These are phyloP conservation scores for Lipomyces anomalus DNA, from an alignment of 805 yeast genomes.

Conservation along the genomic window DNA sequence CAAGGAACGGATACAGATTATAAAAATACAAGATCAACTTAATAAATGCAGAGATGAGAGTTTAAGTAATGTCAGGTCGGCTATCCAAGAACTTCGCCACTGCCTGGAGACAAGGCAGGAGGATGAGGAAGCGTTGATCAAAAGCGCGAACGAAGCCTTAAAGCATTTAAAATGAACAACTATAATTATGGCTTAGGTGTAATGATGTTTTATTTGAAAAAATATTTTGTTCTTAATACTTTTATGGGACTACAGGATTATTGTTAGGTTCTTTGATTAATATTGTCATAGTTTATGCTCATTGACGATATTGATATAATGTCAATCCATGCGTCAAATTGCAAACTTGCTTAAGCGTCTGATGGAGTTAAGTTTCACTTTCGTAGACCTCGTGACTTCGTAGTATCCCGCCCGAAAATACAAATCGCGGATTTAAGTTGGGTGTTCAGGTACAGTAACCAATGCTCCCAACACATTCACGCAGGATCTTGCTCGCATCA, in stretches of 20 bases:
- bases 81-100: conserved; percentile 4
- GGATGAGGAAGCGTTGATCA: conserved; percentile 6
- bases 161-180: conserved; percentile 12
- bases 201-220: not conserved
- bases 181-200: conserved; percentile 4
- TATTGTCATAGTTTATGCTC: conserved; percentile 1
- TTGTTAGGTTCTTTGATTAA: too few relatives aligned
- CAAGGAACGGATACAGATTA: conserved; percentile 4
- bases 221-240: not conserved
- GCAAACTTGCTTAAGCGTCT: too few relatives aligned
- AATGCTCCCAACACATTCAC: too few relatives aligned
- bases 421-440: too few relatives aligned
- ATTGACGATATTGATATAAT: too few relatives aligned
- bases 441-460: too few relatives aligned
- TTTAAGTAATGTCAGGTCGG: conserved; percentile 1
- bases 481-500: too few relatives aligned
- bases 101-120: conserved; percentile 2
- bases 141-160: conserved; percentile 6
- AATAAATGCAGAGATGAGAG: conserved; percentile 1
- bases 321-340: too few relatives aligned
- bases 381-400: too few relatives aligned
- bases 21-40: conserved; percentile 3
- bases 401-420: too few relatives aligned
- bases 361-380: too few relatives aligned
- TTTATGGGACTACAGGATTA: not conserved